Conservation (phyloP, 73 alveolate species). For the Paramecium tetraurelia region DNA sequence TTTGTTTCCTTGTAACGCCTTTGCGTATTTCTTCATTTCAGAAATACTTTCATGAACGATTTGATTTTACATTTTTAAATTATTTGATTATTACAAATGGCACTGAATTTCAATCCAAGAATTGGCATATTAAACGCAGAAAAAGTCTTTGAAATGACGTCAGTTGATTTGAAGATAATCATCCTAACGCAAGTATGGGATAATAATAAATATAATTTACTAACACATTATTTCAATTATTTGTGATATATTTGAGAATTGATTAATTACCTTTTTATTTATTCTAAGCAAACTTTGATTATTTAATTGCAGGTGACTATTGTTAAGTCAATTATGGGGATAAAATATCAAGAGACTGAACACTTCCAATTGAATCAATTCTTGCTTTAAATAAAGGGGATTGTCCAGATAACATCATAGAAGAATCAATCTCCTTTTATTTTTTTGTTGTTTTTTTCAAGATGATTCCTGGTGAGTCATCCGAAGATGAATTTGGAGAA, state of each 20-base stretch:
- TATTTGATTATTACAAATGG: neutral
- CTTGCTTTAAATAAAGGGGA: conserved; percentile 11
- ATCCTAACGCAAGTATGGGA: neutral
- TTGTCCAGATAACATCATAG: neutral
- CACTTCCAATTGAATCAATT: neutral
- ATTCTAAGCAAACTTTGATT: neutral
- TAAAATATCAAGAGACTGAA: neutral
- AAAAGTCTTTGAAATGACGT: neutral
- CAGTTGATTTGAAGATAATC: neutral
- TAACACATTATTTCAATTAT: neutral
- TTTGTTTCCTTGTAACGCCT: conserved; percentile 22
- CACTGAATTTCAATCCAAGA: neutral
- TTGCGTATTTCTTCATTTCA: neutral
- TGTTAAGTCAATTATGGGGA: neutral
- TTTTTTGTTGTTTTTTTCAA: neutral
- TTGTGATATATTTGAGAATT: neutral
- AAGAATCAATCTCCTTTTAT: neutral
- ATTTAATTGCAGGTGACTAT: neutral
- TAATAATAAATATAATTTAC: neutral
- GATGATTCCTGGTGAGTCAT: neutral
- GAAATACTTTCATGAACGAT: conserved; percentile 14
- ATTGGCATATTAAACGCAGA: neutral
- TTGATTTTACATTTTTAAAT: neutral
- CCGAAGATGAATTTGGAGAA: neutral
- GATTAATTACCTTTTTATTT: neutral